phyloP scores from a whole-genome alignment of 306 rosid species.

The Lotus japonicus region DNA sequence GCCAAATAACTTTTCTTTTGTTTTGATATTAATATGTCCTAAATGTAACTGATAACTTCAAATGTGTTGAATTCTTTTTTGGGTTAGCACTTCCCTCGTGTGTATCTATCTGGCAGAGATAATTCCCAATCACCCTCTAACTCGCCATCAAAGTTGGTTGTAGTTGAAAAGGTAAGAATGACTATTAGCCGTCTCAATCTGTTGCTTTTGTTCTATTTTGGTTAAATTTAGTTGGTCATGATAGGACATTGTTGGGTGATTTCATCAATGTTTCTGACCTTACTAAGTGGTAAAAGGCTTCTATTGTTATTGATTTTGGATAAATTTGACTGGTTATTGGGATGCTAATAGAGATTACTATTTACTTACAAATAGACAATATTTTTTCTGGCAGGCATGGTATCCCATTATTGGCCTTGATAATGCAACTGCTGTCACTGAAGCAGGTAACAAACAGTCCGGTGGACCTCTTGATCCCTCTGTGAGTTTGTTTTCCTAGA shows the following conservation, averaged over 20 bases:
- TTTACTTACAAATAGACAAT: neutral
- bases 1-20: neutral
- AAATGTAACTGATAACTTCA: slow-evolving; percentile 4
- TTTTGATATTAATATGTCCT: neutral
- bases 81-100: slow-evolving; percentile 60
- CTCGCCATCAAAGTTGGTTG: slow-evolving; percentile 32
- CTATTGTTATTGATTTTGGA: no score
- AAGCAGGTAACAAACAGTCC: slow-evolving; percentile 20
- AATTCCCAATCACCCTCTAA: slow-evolving; percentile 19
- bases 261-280: no score
- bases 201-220: neutral
- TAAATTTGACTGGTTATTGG: neutral
- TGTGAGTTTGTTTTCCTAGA: slow-evolving; percentile 54
- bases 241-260: no score
- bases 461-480: slow-evolving; percentile 46
- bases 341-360: neutral
- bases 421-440: slow-evolving; percentile 25
- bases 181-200: slow-evolving; percentile 3
- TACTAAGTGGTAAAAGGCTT: no score
- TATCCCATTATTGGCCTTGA: slow-evolving; percentile 42
- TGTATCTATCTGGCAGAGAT: slow-evolving; percentile 28
- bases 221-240: neutral
- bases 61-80: neutral
- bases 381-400: slow-evolving; percentile 52
- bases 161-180: slow-evolving; percentile 56